Conservation (phyloP, 75 land plant species). For the Pseudotsuga menziesii region DNA sequence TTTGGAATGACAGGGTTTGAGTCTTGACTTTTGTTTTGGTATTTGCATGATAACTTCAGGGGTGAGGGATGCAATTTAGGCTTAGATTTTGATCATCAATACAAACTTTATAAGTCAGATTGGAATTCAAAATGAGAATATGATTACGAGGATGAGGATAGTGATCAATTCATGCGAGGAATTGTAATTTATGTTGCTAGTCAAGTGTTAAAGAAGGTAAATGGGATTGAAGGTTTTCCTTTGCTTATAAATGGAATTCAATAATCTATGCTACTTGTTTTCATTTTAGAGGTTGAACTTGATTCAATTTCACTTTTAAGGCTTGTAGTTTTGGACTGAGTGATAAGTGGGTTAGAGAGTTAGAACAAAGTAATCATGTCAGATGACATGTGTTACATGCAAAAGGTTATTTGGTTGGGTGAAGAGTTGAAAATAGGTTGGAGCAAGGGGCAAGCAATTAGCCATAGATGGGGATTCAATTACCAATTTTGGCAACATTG, state of each 20-base stretch:
- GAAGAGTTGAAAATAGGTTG: constrained; percentile 61
- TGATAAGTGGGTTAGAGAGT: constrained; percentile 81
- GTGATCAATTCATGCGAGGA: constrained; percentile 84
- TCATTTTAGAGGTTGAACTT: constrained; percentile 78
- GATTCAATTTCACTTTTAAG: constrained; percentile 86
- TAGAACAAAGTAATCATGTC: constrained; percentile 74
- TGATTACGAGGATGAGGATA: constrained; percentile 22
- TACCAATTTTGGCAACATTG: constrained; percentile 77
- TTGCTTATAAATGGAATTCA: constrained; percentile 67
- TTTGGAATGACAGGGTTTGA: no score
- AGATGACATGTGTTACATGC: constrained; percentile 77
- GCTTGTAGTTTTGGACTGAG: constrained; percentile 82
- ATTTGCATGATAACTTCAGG: no score
- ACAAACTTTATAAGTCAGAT: no score
- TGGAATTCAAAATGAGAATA: no score
- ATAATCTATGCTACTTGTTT: constrained; percentile 72
- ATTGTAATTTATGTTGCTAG: constrained; percentile 70
- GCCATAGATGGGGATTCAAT: constrained; percentile 73
- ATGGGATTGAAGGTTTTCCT: constrained; percentile 51
- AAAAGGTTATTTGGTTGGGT: constrained; percentile 86
- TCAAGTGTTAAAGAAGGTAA: constrained; percentile 67
- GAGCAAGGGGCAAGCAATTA: constrained; percentile 84
- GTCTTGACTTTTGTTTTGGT: no score
- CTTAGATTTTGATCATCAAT: no score
- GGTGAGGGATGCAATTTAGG: no score